A percentile compares a stretch with the other conserved stretches of the same genome.
Conservation (phyloP, 441 rosid species). For the Euphorbia corollata region DNA sequence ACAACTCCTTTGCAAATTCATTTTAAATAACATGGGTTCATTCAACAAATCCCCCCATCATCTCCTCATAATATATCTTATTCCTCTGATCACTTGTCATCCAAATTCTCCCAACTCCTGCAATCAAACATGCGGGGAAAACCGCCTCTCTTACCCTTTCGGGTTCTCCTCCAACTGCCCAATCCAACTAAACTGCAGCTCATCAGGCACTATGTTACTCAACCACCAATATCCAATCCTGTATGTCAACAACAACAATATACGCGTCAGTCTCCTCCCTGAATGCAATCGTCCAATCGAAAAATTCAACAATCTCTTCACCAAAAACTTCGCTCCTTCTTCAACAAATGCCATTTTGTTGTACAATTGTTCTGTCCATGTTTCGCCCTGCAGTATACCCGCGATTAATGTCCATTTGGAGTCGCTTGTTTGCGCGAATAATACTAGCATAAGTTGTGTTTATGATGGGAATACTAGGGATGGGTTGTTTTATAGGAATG, state of each 20-base stretch:
- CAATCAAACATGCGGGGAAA: constrained; percentile 34
- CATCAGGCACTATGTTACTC: constrained; percentile 19
- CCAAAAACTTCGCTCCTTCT: constrained; percentile 43
- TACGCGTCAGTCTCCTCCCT: constrained; percentile 34
- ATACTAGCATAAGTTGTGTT: constrained; percentile 41
- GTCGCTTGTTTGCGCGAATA: constrained; percentile 23
- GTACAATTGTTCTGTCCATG: constrained; percentile 28
- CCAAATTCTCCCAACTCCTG: constrained; percentile 27
- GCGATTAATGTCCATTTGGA: constrained; percentile 34
- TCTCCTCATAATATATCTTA: constrained; percentile 9
- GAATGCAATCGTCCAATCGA: constrained; percentile 41
- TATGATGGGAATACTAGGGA: constrained; percentile 15
- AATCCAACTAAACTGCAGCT: constrained; percentile 46
- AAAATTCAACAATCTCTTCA: constrained; percentile 33
- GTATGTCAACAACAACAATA: constrained; percentile 15
- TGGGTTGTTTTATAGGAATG: constrained; percentile 23
- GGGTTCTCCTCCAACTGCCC: constrained; percentile 57
- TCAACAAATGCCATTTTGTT: constrained; percentile 47
- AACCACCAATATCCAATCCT: constrained; percentile 33
- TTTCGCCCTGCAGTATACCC: constrained; percentile 36
- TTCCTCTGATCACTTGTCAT: constrained; percentile 4
- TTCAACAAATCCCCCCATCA: neutral
- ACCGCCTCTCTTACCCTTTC: constrained; percentile 44
- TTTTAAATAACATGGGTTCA: constrained; percentile 16
- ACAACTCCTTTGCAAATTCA: neutral